Base-by-base conservation (phyloP, 352 stramenopile species). In the Pilasporangium apinafurcum region DNA sequence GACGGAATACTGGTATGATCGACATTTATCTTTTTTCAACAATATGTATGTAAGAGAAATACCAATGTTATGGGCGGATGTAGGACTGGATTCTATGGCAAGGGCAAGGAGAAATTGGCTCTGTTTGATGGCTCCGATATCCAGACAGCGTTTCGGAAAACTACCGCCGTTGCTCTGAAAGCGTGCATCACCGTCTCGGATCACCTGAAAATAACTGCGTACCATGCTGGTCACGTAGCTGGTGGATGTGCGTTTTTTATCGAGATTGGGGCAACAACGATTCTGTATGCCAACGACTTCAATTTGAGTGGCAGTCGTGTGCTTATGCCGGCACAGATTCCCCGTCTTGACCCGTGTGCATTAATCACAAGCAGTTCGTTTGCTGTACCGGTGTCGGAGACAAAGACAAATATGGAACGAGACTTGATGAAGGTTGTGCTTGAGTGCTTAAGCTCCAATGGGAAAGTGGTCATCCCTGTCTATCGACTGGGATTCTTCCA, bases 391-490 rank as follows among this genome's bases (percentile, higher is more conserved):
- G 80, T 94, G 2, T 94, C 83, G 3, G 83, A 94, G 50, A 94
- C 83, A 3, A 66, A 73, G 27, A 88, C 62, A 7, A 59, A 65
- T 2, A 91, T 94, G 65, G 83, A 92, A 37, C 73, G 77, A 12
- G 83, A 94, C 29, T 64, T 94, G 2, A 65, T 86, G 39, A 84
- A 83, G 20, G 80, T 83, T 14, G 58, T 94, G 35, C 49, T 85
- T 29, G 83, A 94, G 51, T 87, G 78, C 35, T 59, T 94, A 32
- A 54, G 51, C n/a, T 64, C 76, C 2, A 63, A 71, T 10, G 83
- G 83, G 24, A 94, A 94, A 70, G 83, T 94, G 13, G 70, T 94
- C 17, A 82, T 94, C 21, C 83, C 83, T 0, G 62, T 94, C 8
- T 82, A 88, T 42, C 67, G 65, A 8, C 53, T 83, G 10, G 83